Conservation (phyloP, 2,329 filamentous ascomycete species). For the Xylaria sp. region DNA sequence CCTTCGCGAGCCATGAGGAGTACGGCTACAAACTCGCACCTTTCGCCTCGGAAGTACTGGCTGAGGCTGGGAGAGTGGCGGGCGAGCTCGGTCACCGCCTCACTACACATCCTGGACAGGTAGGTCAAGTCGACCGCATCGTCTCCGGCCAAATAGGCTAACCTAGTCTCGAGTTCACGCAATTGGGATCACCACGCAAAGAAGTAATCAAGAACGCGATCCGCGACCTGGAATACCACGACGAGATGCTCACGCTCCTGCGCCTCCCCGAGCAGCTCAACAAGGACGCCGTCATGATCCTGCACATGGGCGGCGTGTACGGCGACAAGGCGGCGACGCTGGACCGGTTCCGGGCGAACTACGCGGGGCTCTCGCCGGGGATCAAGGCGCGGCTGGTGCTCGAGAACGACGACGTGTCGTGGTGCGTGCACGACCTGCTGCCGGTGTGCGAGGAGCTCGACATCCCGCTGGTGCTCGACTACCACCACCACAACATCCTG, state of each 20-base stretch:
- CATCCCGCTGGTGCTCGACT: constrained; percentile 90
- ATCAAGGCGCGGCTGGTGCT: constrained; percentile 83
- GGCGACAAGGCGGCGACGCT: constrained; percentile 83
- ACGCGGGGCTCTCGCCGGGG: constrained; percentile 64
- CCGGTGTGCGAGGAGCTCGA: constrained; percentile 92
- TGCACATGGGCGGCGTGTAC: constrained; percentile 91
- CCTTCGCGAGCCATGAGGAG: constrained; percentile 85
- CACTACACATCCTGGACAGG: constrained; percentile 86
- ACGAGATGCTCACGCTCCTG: constrained; percentile 79
- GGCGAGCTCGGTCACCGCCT: constrained; percentile 80
- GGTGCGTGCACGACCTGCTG: constrained; percentile 88
- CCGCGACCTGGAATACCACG: constrained; percentile 84
- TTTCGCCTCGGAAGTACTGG: constrained; percentile 78
- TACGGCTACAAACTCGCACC: constrained; percentile 84
- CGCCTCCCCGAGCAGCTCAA: constrained; percentile 77
- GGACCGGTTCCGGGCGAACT: constrained; percentile 76
- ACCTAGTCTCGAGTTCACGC: constrained; percentile 67
- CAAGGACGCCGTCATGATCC: constrained; percentile 87
- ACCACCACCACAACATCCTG: constrained; percentile 93
- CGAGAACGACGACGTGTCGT: constrained; percentile 93
- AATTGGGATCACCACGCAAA: constrained; percentile 79
- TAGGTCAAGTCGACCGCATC: constrained; percentile 27
- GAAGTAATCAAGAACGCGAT: constrained; percentile 77
- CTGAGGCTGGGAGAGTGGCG: constrained; percentile 75
- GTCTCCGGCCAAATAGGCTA: background rate